Evolutionary conservation across 2,329 filamentous ascomycete genomes (phyloP).

Genomic region (Sordariomycetes sp.): DNA sequence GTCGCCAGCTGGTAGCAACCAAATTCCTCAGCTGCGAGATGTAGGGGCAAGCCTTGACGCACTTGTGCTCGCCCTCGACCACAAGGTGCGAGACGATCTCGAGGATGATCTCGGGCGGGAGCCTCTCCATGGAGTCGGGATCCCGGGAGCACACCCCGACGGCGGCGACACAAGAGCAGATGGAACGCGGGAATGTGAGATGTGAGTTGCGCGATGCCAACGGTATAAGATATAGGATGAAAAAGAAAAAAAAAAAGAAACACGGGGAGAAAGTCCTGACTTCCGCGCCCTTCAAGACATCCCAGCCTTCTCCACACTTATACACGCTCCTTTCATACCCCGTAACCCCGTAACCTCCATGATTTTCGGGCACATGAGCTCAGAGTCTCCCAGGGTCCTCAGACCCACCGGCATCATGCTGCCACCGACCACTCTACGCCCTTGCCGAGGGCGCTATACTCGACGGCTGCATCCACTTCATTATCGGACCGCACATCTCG

Average conservation of each 20-base stretch:
- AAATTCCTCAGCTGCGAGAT: neutral
- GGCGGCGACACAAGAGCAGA: neutral
- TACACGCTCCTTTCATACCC: neutral
- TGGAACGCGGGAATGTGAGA: neutral
- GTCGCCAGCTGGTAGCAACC: neutral
- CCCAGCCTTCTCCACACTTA: neutral
- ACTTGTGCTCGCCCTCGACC: neutral
- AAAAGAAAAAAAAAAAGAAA: neutral
- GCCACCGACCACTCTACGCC: neutral
- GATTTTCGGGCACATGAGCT: neutral
- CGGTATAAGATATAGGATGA: neutral
- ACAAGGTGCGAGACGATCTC: conserved; percentile 3
- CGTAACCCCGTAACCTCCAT: neutral
- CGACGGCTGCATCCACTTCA: neutral
- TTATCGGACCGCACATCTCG: neutral
- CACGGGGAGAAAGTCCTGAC: neutral
- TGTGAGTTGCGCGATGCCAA: neutral
- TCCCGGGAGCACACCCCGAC: neutral
- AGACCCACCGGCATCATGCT: neutral
- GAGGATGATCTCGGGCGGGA: conserved; percentile 2
- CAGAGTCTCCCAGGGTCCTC: neutral
- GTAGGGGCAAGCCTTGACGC: neutral
- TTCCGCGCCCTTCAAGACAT: neutral
- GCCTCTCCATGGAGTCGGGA: neutral
- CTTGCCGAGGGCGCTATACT: neutral